Evolutionary conservation across 176 grass and related monocot species (phyloP).

Genomic region (Chloris gayana): DNA sequence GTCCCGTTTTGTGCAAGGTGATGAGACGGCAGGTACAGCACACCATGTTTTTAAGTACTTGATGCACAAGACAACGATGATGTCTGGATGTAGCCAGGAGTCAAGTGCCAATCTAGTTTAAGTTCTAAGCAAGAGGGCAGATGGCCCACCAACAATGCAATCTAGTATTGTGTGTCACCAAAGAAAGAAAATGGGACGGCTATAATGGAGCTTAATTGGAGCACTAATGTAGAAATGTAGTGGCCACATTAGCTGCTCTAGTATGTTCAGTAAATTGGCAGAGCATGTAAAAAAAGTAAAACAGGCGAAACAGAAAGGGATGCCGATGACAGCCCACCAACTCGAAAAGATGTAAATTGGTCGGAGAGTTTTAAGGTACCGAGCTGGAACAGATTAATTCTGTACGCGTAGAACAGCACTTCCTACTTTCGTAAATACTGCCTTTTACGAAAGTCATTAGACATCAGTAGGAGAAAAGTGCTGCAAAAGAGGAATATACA

Average conservation of each 20-base stretch:
- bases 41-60: not conserved
- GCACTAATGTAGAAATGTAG: not conserved
- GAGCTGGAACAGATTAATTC: constrained; percentile 10
- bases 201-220: not conserved
- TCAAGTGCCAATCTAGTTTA: constrained; percentile 1
- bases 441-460: constrained; percentile 4
- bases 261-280: not conserved
- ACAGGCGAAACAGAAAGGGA: not conserved
- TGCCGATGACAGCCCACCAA: not conserved
- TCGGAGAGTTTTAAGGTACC: not conserved
- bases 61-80: not conserved
- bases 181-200: not conserved
- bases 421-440: not conserved
- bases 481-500: constrained; percentile 18
- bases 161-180: not conserved
- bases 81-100: constrained; percentile 26
- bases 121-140: not conserved
- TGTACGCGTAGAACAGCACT: constrained; percentile 32
- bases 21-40: not conserved
- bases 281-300: not conserved
- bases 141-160: not conserved
- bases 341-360: not conserved
- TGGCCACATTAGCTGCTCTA: not conserved
- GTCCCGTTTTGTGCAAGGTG: not conserved
- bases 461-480: not conserved